Percentiles rank a stretch among this genome's conserved stretches.
phyloP scores from a whole-genome alignment of 495 filamentous ascomycete species.

The Xylaria sp. region DNA sequence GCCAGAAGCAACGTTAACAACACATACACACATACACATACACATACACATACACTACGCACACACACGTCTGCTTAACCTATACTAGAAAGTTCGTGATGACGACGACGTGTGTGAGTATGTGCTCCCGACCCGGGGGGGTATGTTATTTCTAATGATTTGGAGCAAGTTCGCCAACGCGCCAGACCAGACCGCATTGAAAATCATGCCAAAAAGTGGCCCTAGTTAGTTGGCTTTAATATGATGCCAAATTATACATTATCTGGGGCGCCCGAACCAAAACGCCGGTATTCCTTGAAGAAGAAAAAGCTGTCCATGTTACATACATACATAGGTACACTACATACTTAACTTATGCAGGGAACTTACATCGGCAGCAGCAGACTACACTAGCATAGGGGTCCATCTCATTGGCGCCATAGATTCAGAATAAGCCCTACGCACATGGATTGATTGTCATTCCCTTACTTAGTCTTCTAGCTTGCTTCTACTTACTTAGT shows the following conservation, averaged over 20 bases:
- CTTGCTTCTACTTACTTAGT: background rate
- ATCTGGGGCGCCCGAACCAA: background rate
- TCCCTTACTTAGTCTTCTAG: background rate
- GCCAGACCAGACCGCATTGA: background rate
- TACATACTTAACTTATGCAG: background rate
- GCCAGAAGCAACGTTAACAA: slow-evolving; percentile 5
- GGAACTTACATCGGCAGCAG: background rate
- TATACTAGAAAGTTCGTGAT: background rate
- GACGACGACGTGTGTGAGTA: background rate
- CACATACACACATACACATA: background rate
- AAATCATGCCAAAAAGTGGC: background rate
- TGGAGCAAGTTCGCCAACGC: background rate
- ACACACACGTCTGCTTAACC: too few relatives aligned
- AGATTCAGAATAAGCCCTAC: background rate
- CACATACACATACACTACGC: too few relatives aligned
- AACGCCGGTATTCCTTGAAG: background rate
- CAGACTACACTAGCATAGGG: background rate
- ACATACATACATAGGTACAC: too few relatives aligned
- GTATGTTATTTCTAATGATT: slow-evolving; percentile 9
- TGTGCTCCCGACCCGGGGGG: background rate
- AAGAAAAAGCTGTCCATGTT: background rate
- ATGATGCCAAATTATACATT: background rate
- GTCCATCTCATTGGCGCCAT: background rate
- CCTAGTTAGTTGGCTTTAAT: background rate
- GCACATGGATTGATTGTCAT: background rate